These are phyloP conservation scores for Aspergillus hiratsukae DNA, from an alignment of 2,329 filamentous ascomycete species.

Conservation along the genomic window DNA sequence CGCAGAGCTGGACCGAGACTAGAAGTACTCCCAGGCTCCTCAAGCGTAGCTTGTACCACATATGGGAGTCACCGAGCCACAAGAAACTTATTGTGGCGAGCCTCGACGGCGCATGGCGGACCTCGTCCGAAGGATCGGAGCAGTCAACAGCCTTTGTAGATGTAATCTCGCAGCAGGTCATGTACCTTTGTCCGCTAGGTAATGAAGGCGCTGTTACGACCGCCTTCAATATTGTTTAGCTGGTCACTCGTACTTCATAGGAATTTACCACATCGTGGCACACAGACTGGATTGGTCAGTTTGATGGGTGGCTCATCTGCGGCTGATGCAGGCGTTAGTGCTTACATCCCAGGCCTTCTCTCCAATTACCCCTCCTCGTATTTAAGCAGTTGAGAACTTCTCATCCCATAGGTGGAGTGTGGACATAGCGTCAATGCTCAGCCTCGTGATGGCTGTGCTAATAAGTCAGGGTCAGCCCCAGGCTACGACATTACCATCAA, in stretches of 20 bases:
- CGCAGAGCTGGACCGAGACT: too few species aligned
- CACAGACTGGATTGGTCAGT: conserved; percentile 6
- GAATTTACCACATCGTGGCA: conserved; percentile 7
- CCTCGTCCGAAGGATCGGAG: conserved; percentile 2
- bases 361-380: too few species aligned
- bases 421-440: neutral
- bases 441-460: neutral
- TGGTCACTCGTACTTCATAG: neutral
- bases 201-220: neutral
- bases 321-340: too few species aligned
- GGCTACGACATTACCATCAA: neutral
- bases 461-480: neutral
- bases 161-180: conserved; percentile 5
- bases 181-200: neutral
- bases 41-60: too few species aligned
- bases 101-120: conserved; percentile 1
- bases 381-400: too few species aligned
- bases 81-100: conserved; percentile 8
- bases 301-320: neutral
- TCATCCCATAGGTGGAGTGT: neutral
- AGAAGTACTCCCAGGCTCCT: too few species aligned
- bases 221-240: neutral
- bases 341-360: too few species aligned
- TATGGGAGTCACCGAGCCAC: neutral
- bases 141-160: conserved; percentile 1